Base-by-base conservation (phyloP, 176 grass and related monocot species). In the Elaeis guineensis region DNA sequence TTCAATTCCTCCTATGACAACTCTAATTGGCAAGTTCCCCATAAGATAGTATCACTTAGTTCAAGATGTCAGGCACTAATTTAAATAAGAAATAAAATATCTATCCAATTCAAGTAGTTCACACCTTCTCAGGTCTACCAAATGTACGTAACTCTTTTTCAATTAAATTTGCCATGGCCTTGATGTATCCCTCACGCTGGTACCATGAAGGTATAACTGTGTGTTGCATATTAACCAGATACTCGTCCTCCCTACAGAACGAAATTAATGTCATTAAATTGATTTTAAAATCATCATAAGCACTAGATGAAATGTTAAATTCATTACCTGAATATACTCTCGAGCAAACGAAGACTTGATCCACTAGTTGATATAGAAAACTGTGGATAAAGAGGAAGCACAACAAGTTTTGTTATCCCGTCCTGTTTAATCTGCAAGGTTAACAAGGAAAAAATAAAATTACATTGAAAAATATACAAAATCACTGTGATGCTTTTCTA, bases 171-270 rank as follows among this genome's bases (percentile, higher is more conserved):
- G 87, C 77, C 87, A 92, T 98, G 53, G 93, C 78, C 69, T 98
- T 98, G 70, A 98, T 89, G 61, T 98, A 98, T 76, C 93, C 93
- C 80, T 98, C 93, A 61, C 93, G 87, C 58, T 98, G 93, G 70
- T 98, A 98, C 93, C 93, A 98, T 4, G 93, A 98, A 72, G 93
- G 93, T 80, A 98, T 98, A 57, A 98, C 93, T 20, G 93, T 98
- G 70, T 98, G 93, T 74, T 98, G 93, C 93, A 98, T 98, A 69
- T 98, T 98, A 24, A 98, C 87, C 52, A 92, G 72, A 81, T 98
- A 98, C 49, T 91, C 87, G 55, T 98, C 93, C 81, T 98, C 93
- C 74, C 93, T 98, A 52, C 57, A 66, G n/a, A 25, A 78, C 62
- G 8, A 74, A 76, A 65, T 60, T 22, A 44, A 74, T 54, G 21